Evolutionary conservation across 225 moss, liverwort and hornwort species (phyloP).

Genomic region (Asterella californica): DNA sequence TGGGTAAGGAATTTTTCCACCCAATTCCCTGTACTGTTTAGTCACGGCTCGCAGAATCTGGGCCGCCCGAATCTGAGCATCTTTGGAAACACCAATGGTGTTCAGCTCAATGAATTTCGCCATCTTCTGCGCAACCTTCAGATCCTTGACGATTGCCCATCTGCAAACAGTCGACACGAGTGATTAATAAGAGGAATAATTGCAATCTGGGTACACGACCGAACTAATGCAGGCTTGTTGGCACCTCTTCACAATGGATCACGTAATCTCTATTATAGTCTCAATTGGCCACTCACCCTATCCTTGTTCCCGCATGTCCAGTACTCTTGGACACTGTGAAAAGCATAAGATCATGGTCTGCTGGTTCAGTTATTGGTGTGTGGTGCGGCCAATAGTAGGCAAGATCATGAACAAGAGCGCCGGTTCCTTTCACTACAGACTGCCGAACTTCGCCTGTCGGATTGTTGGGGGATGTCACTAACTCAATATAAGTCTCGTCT

Average conservation of each 20-base stretch:
- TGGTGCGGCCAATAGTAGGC: slow-evolving; percentile 98
- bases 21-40: slow-evolving; percentile 38
- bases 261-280: background rate
- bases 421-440: slow-evolving; percentile 67
- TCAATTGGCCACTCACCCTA: slow-evolving; percentile 52
- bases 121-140: slow-evolving; percentile 69
- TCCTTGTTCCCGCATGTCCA: slow-evolving; percentile 94
- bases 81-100: slow-evolving; percentile 88
- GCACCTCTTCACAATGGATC: background rate
- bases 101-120: slow-evolving; percentile 71
- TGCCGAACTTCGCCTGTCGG: slow-evolving; percentile 77
- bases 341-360: slow-evolving; percentile 76
- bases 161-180: slow-evolving; percentile 24
- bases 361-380: slow-evolving; percentile 68
- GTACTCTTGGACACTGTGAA: slow-evolving; percentile 94
- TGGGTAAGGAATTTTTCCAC: slow-evolving; percentile 9
- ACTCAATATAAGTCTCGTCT: slow-evolving; percentile 68
- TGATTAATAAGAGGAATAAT: too few relatives aligned
- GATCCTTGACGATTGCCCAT: slow-evolving; percentile 87
- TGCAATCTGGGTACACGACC: too few relatives aligned
- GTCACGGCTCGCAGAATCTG: slow-evolving; percentile 62
- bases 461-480: slow-evolving; percentile 89
- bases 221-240: background rate
- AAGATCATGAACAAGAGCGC: slow-evolving; percentile 76
- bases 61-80: slow-evolving; percentile 77